phyloP scores from a whole-genome alignment of 139 green algal species.

The Ettlia oleoabundans region DNA sequence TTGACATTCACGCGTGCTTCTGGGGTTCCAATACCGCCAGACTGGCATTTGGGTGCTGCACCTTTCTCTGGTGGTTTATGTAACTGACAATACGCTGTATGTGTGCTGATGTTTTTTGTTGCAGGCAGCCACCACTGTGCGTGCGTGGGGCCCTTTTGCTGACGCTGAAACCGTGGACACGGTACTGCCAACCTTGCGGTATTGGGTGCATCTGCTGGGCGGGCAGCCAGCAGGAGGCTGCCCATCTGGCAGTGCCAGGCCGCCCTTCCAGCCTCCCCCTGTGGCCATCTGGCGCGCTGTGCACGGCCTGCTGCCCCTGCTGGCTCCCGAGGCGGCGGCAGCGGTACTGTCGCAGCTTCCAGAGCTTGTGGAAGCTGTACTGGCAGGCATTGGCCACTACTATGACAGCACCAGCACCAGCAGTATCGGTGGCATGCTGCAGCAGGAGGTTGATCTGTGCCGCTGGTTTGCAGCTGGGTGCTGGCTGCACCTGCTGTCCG shows the following conservation, averaged over 20 bases:
- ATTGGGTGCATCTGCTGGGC: constrained; percentile 31
- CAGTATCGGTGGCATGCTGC: not conserved
- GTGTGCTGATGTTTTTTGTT: too few species aligned
- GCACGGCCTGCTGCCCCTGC: constrained; percentile 37
- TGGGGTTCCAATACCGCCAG: too few species aligned
- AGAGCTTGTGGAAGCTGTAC: not conserved
- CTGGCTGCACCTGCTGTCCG: constrained; percentile 2
- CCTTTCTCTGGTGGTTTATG: too few species aligned
- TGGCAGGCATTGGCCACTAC: not conserved
- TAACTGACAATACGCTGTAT: too few species aligned
- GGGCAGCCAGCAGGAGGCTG: not conserved
- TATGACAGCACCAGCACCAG: too few species aligned
- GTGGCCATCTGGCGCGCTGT: constrained; percentile 40
- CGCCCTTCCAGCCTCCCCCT: constrained; percentile 19
- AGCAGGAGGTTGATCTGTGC: constrained; percentile 12
- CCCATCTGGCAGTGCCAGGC: not conserved
- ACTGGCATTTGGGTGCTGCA: too few species aligned
- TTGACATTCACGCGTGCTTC: too few species aligned
- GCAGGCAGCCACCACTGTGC: constrained; percentile 40
- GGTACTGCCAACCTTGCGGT: constrained; percentile 31
- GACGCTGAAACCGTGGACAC: constrained; percentile 6
- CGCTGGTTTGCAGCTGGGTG: constrained; percentile 5
- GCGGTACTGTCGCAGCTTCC: not conserved
- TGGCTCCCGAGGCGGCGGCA: not conserved
- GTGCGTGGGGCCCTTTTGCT: constrained; percentile 21